Evolutionary conservation across 78 protist genomes (phyloP), one percentile per base, ranked within the genome.

Genomic region (Dictyostelium capitatum): DNA sequence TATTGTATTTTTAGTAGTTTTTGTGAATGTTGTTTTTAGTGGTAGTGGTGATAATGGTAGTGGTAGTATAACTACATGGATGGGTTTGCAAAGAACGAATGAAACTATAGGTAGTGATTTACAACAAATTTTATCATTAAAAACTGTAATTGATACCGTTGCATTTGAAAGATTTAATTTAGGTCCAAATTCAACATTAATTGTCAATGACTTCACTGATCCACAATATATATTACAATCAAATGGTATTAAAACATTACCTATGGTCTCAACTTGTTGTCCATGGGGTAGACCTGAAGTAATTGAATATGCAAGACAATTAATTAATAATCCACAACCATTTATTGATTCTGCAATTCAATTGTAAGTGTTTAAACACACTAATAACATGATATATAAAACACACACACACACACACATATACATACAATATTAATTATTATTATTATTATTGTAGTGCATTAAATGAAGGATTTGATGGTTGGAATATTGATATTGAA

Each of bases 401-500:
- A n/a, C n/a, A n/a, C n/a, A n/a, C n/a, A n/a, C n/a, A n/a, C n/a
- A n/a, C n/a, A 51, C 7, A 51, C 56, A 12, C 7, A 51, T 51
- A 7, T 51, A 10, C 10, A 51, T 37, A 37, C 43, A 37, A 37
- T 37, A 37, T 37, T n/a, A n/a, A 37, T 37, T 37, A 37, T 3
- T 37, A 37, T 53, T 12, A 19, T 12, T 17, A 81, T 37, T 37
- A 3, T 3, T 37, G 2, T 3, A 37, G 64, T 30, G 28, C 83
- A 19, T 11, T 65, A 20, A 7, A 20, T n/a, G 89, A 83, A 48
- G 96, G 96, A 23, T 94, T 82, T 48, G 57, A 90, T 79, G 96
- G 96, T 48, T 82, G 47, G 25, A 91, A 81, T 72, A 72, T 94
- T 32, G 96, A 94, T 59, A 89, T 94, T 54, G 96, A 94, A 46